Percentiles rank a stretch among this genome's conserved stretches.
phyloP scores from a whole-genome alignment of 148 eudicot genomes.

The Arctostaphylos glauca region DNA sequence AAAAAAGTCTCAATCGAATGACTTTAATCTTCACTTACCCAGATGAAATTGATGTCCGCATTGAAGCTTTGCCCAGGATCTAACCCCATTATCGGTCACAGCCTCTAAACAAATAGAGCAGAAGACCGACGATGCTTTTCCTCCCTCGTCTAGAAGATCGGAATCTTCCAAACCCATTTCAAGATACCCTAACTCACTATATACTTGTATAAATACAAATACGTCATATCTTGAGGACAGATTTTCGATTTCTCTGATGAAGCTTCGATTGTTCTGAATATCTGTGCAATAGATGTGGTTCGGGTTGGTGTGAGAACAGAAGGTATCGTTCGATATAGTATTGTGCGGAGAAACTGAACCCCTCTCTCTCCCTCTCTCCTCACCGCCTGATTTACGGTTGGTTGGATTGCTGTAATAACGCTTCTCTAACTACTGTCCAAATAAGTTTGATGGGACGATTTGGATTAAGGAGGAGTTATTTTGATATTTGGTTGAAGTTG shows the following conservation, averaged over 20 bases:
- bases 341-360: constrained; percentile 15
- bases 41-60: constrained; percentile 94
- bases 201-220: not conserved
- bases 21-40: constrained; percentile 37
- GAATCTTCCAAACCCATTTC: constrained; percentile 65
- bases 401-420: constrained; percentile 5
- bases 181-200: constrained; percentile 25
- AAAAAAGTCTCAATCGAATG: not conserved
- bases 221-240: not conserved
- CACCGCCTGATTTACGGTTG: constrained; percentile 21
- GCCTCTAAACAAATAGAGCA: constrained; percentile 88
- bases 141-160: constrained; percentile 33
- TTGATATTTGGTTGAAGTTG: not conserved
- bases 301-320: not conserved
- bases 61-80: constrained; percentile 93
- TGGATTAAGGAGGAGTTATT: not conserved
- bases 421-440: constrained; percentile 17
- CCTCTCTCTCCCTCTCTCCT: not conserved
- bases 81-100: constrained; percentile 62
- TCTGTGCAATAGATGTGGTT: not conserved
- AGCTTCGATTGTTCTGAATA: not conserved
- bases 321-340: constrained; percentile 6
- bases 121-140: constrained; percentile 35
- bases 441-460: constrained; percentile 5
- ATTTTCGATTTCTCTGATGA: not conserved